A percentile compares a stretch with the other conserved stretches of the same genome.
Conservation (phyloP, 73 alveolate species). For the Tetrahymena borealis region DNA sequence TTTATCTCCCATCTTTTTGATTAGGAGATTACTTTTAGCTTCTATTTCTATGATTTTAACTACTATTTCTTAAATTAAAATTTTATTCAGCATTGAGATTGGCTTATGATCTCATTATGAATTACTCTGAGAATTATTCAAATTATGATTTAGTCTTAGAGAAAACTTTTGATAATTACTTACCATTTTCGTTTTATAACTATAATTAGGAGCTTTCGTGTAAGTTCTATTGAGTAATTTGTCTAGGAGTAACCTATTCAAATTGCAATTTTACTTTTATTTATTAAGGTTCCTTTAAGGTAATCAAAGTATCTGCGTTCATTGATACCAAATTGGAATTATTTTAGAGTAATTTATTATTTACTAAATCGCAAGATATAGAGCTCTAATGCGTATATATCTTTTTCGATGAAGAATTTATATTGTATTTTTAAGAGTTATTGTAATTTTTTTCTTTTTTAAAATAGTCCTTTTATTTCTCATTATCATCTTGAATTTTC, state of each 20-base stretch:
- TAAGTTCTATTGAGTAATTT: too few relatives aligned
- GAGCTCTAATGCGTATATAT: not conserved
- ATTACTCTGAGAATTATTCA: not conserved
- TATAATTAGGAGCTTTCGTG: too few relatives aligned
- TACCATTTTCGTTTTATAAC: not conserved
- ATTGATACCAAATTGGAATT: not conserved
- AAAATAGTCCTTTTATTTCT: not conserved
- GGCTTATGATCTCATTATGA: not conserved
- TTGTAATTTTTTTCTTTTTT: not conserved
- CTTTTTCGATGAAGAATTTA: not conserved
- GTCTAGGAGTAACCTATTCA: not conserved
- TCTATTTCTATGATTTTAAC: not conserved
- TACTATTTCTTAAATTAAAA: not conserved
- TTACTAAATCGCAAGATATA: not conserved
- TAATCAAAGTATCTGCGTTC: not conserved
- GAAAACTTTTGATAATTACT: not conserved
- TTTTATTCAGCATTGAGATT: not conserved
- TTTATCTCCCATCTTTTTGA: not conserved
- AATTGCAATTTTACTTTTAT: not conserved
- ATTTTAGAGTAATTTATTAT: not conserved
- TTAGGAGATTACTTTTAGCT: not conserved
- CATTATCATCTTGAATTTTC: not conserved
- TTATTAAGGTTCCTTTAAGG: not conserved
- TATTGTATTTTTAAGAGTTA: not conserved
- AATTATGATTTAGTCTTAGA: not conserved